These are phyloP conservation scores for Raffaelea ambrosiae DNA, from an alignment of 2,329 filamentous ascomycete species.

Conservation along the genomic window DNA sequence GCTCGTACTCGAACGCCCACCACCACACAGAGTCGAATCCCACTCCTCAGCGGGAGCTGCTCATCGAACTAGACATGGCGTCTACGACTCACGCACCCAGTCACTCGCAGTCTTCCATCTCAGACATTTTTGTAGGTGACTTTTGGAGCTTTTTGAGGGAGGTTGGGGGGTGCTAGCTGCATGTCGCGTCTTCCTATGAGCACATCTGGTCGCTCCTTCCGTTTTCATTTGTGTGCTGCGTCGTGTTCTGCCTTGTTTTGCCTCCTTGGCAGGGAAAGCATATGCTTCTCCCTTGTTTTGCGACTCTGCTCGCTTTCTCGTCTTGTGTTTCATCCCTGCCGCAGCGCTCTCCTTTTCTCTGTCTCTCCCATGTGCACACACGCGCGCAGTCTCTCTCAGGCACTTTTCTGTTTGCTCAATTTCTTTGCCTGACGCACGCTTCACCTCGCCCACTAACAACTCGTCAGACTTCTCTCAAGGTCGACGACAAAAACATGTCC, in stretches of 20 bases:
- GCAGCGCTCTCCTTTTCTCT: no score
- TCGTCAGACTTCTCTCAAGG: constrained; percentile 55
- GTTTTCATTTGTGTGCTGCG: not conserved
- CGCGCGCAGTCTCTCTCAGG: no score
- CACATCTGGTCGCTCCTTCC: not conserved
- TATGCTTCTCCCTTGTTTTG: no score
- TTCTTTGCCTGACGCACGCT: no score
- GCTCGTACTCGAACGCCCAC: constrained; percentile 2
- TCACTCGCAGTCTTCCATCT: constrained; percentile 49
- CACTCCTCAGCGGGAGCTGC: constrained; percentile 14
- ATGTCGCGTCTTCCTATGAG: not conserved
- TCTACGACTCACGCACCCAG: constrained; percentile 38
- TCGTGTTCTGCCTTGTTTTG: not conserved
- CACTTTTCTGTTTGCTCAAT: no score
- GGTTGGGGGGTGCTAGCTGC: not conserved
- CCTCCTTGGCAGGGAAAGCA: constrained; percentile 4
- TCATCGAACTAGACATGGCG: constrained; percentile 41
- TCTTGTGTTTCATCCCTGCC: no score
- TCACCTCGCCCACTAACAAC: constrained; percentile 17
- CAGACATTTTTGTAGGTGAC: constrained; percentile 68
- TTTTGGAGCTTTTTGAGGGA: constrained; percentile 2
- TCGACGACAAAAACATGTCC: constrained; percentile 46
- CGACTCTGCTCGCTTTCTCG: no score
- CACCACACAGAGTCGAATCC: constrained; percentile 15
- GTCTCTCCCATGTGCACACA: no score